Base-by-base conservation (phyloP, 208 protist genomes). In the Leishmania gerbilli region DNA sequence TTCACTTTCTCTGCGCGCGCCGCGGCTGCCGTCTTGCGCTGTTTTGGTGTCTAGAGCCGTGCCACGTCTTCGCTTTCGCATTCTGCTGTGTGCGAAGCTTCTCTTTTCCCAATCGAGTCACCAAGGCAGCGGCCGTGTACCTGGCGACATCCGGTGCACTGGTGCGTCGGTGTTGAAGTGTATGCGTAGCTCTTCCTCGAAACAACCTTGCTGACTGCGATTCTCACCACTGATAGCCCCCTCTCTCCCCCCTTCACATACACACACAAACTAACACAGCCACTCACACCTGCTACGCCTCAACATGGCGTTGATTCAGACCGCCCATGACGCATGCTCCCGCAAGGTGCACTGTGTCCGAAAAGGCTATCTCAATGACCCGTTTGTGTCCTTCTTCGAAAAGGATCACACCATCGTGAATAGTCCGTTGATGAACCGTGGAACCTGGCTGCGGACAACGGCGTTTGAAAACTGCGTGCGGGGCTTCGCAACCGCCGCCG, bases 341-440 rank as follows among this genome's bases (percentile, higher is more conserved):
- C 90, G 95, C 56, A 96, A 95, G 71, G 90, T 98, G 53, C 95
- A 98, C 84, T 96, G 93, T 76, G 95, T 97, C 13, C 81, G 79
- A 21, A 98, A 96, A 77, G 76, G 80, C 15, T 98, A 98, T 82
- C 85, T 98, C 21, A 89, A 95, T 74, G 95, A 98, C 76, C 95
- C 95, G 3, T 98, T 96, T 82, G 92, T 93, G 45, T 74, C 81
- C 27, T 93, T 89, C 62, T 97, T 98, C 77, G 84, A 90, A 7
- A 90, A 90, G 71, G 95, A 98, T 80, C 84, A 84, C 55, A 98
- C 95, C 5, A 92, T 97, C 37, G 86, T 98, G 49, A 98, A 98
- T 85, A 98, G 95, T 76, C 95, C 95, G 8, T 79, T 98, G 27
- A 98, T 98, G 95, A 98, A 98, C 65, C 90, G 95, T 71, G 95